Evolutionary conservation across 2,329 filamentous ascomycete genomes (phyloP), one percentile per base, ranked within the genome.

Genomic region (Microdochium nivale): DNA sequence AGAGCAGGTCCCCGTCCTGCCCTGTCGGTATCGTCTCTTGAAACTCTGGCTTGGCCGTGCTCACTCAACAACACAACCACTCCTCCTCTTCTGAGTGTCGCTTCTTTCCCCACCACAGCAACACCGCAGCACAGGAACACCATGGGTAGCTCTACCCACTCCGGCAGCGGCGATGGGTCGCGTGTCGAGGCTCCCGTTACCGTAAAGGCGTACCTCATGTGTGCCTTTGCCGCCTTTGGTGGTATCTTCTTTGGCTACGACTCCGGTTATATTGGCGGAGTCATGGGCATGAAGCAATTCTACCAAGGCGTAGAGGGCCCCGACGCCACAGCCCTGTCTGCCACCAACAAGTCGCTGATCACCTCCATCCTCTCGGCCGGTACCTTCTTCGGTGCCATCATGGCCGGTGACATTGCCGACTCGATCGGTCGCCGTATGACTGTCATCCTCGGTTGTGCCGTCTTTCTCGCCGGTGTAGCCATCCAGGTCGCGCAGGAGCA

Each of bases 351-450:
- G 53, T 80, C 78, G 7, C 74, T 82, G 40, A 81, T 90, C 64
- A 83, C 83, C 63, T 89, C 86, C 21, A 90, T 92, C 59, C 80
- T 92, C 51, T 91, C 88, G 33, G 80, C 77, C 64, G 81, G 83
- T 67, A 90, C 87, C 60, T 92, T 91, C 77, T 86, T 90, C 55
- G 84, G 88, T 65, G 84, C 88, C 52, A 63, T 92, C 58, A 81
- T 89, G 55, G 87, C 86, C 53, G 88, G 88, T 75, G 86, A 90
- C 66, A 65, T 91, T 55, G 81, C 88, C 58, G 88, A 94, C 66
- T 79, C 75, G 67, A 82, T 88, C 52, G 88, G 88, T 59, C 83
- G 86, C 65, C 84, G 85, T 61, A 81, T 76, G 65, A 87, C 86
- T 55, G 80, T 90, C 68, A 83, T 90, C 53, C n/a, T 67, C 2